phyloP scores from a whole-genome alignment of 345 rosid genomes.

The Populus davidiana region DNA sequence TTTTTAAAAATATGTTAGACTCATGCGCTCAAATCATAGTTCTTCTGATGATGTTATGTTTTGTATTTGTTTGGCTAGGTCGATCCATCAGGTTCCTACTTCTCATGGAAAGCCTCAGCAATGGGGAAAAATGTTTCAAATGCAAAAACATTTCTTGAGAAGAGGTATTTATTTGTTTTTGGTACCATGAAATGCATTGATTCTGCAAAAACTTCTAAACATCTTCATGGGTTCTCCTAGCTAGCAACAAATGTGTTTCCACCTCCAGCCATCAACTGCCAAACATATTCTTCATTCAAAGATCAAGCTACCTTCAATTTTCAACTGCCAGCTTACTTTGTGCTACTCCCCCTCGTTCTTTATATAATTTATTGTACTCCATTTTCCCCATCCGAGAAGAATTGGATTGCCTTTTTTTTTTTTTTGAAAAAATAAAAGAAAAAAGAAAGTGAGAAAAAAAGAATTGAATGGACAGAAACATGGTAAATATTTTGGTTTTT shows the following conservation, averaged over 20 bases:
- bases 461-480: neutral
- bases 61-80: constrained; percentile 42
- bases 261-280: neutral
- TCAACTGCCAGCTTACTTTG: neutral
- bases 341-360: neutral
- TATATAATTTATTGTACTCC: neutral
- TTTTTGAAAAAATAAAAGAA: no score
- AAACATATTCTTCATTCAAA: neutral
- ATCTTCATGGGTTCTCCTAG: neutral
- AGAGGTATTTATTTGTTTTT: constrained; percentile 50
- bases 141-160: constrained; percentile 92
- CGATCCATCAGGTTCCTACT: constrained; percentile 95
- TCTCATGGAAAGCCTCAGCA: constrained; percentile 98
- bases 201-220: neutral
- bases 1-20: neutral
- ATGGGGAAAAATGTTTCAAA: constrained; percentile 97
- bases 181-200: neutral
- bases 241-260: neutral
- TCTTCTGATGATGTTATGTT: neutral
- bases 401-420: neutral
- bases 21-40: neutral
- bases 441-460: neutral
- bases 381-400: neutral
- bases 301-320: neutral
- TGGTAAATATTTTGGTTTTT: neutral